These are phyloP conservation scores for Fusarium sp. DNA, from an alignment of 2,329 filamentous ascomycete species.

Conservation along the genomic window DNA sequence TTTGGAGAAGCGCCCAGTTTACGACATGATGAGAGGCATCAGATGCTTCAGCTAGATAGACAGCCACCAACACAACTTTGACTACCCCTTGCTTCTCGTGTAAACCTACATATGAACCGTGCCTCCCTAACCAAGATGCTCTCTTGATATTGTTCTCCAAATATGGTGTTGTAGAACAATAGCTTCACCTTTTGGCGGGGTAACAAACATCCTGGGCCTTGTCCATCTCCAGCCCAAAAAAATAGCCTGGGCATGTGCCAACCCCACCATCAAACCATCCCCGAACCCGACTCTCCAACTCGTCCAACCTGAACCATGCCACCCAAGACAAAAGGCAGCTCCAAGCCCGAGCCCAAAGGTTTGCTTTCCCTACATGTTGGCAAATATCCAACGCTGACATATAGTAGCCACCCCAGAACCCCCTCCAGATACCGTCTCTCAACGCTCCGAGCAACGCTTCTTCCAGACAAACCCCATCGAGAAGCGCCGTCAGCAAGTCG, in stretches of 20 bases:
- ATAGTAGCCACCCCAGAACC: conserved; percentile 46
- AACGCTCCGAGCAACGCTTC: conserved; percentile 61
- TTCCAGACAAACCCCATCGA: conserved; percentile 64
- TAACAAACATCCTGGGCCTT: conserved; percentile 20
- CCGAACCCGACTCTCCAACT: conserved; percentile 34
- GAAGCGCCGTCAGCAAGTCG: conserved; percentile 57
- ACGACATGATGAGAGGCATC: neutral
- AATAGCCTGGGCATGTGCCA: conserved; percentile 26
- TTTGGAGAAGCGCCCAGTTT: neutral
- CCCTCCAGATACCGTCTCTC: conserved; percentile 59
- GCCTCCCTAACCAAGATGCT: neutral
- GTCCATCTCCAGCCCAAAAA: conserved; percentile 27
- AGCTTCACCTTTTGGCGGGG: conserved; percentile 43
- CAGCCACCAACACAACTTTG: conserved; percentile 8
- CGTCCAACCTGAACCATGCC: conserved; percentile 47
- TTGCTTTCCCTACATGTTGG: neutral
- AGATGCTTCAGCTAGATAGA: neutral
- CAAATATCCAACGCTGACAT: conserved; percentile 7
- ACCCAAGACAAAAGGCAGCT: conserved; percentile 52
- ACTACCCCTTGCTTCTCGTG: conserved; percentile 3
- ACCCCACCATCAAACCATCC: conserved; percentile 43
- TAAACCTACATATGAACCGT: neutral
- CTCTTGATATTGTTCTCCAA: conserved; percentile 31
- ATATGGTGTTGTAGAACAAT: conserved; percentile 31
- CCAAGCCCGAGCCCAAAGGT: conserved; percentile 46